Base-by-base conservation (phyloP, 75 land plant species). In the Picea glauca region DNA sequence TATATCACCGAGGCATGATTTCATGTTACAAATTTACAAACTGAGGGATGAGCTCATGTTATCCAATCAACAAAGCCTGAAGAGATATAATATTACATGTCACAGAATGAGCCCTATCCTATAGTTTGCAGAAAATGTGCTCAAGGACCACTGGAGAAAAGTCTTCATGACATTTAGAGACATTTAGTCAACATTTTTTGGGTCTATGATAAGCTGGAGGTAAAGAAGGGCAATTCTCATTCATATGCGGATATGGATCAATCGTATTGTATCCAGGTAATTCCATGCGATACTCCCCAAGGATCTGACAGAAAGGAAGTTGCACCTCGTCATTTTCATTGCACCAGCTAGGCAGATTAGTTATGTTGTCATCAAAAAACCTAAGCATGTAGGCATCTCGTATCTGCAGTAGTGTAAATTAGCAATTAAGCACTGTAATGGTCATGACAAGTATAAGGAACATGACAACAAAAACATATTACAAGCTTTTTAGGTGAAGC, bases 351-450 rank as follows among this genome's bases (percentile, higher is more conserved):
- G 99, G 99, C 21, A 94, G 84, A 31, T 91, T 87, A 74, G 88
- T 92, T 59, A 78, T 64, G 72, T 97, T 78, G 60, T 80, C 75
- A 75, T 97, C 98, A 65, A 93, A 97, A 65, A 97, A 88, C 43
- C 87, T 95, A n/a, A 97, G 86, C 72, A 79, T 87, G 86, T 97
- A 97, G 1, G 99, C 98, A 89, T 97, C 99, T 74, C 91, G 84
- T 73, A 95, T 93, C 98, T 93, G 91, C 7, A 60, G 78, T 9
- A 58, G 14, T 9, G 14, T 9, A 58, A 9, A 14, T 58, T 26
- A 26, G 26, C 26, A 26, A 26, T 26, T 26, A 26, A 26, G 26
- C 26, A 26, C 26, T 26, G 26, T 26, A 26, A 26, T 26, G 26
- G 26, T 26, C 26, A 26, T 26, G 26, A 26, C 26, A 58, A 9